Percentiles rank a stretch among this genome's conserved stretches.
Conservation (phyloP, 805 yeast species). For the Sugiyamaella boreocaroliniensis region DNA sequence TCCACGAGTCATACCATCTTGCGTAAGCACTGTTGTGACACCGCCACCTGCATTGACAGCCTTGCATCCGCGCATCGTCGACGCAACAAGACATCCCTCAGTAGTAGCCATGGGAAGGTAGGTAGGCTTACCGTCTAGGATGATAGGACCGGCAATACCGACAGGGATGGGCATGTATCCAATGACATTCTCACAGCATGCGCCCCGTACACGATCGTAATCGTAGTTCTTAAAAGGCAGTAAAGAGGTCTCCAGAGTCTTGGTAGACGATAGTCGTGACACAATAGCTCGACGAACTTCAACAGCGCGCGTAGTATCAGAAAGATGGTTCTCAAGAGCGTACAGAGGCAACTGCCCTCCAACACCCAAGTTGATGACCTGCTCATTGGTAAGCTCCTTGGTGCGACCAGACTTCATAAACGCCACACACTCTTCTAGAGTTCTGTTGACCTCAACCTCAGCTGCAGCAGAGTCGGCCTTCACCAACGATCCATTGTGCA, state of each 20-base stretch:
- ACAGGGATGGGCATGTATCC: slow-evolving; percentile 96
- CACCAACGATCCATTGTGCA: not conserved
- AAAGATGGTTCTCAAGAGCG: slow-evolving; percentile 88
- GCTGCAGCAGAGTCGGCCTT: not conserved
- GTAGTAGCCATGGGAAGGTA: slow-evolving; percentile 99
- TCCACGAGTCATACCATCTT: slow-evolving; percentile 99
- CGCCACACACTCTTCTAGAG: slow-evolving; percentile 55
- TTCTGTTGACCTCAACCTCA: slow-evolving; percentile 25
- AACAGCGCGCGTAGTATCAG: slow-evolving; percentile 88
- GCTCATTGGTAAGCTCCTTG: slow-evolving; percentile 59
- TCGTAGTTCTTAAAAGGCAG: slow-evolving; percentile 82
- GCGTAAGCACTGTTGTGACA: slow-evolving; percentile 80
- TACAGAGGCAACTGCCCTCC: slow-evolving; percentile 82
- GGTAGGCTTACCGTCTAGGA: slow-evolving; percentile 79
- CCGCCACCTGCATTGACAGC: slow-evolving; percentile 98
- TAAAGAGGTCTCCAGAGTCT: slow-evolving; percentile 61
- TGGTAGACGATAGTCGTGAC: slow-evolving; percentile 73
- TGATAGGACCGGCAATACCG: slow-evolving; percentile 95
- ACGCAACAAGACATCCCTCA: slow-evolving; percentile 97
- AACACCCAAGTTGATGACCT: slow-evolving; percentile 63
- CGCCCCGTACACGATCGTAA: slow-evolving; percentile 94
- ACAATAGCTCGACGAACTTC: slow-evolving; percentile 88
- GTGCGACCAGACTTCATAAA: slow-evolving; percentile 67
- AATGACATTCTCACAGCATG: slow-evolving; percentile 97
- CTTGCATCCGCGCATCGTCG: slow-evolving; percentile 98